These are phyloP conservation scores for Infundibulicybe gibba DNA, from an alignment of 768 basidiomycete species.

Conservation along the genomic window DNA sequence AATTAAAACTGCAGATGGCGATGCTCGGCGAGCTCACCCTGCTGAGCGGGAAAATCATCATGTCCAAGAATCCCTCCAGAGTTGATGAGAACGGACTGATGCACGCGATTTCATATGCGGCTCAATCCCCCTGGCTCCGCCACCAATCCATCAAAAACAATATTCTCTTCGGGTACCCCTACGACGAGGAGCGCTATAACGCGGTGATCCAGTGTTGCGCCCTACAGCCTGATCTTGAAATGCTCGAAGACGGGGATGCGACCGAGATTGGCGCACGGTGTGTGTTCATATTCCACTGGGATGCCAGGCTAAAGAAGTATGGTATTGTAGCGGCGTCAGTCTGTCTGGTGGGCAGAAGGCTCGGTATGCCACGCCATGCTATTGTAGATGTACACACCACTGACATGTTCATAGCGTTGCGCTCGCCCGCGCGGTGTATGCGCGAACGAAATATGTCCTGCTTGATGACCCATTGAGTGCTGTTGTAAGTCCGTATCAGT, in stretches of 20 bases:
- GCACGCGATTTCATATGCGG: slow-evolving; percentile 67
- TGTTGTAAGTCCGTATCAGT: slow-evolving; percentile 46
- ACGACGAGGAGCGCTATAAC: slow-evolving; percentile 70
- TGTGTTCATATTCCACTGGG: slow-evolving; percentile 9
- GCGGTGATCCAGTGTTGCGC: slow-evolving; percentile 84
- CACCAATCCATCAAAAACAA: slow-evolving; percentile 78
- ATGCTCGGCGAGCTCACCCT: slow-evolving; percentile 71
- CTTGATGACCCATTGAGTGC: slow-evolving; percentile 82
- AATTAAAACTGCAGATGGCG: slow-evolving; percentile 48
- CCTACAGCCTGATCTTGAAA: slow-evolving; percentile 72
- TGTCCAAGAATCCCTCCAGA: slow-evolving; percentile 60
- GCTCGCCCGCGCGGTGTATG: slow-evolving; percentile 80
- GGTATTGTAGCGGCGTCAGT: slow-evolving; percentile 54
- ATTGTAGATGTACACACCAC: neutral
- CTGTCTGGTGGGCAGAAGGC: slow-evolving; percentile 84
- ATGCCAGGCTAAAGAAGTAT: neutral
- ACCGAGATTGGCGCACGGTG: slow-evolving; percentile 80
- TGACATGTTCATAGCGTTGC: slow-evolving; percentile 51
- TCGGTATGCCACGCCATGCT: slow-evolving; percentile 35
- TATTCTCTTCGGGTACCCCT: slow-evolving; percentile 74
- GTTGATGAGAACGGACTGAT: slow-evolving; percentile 60
- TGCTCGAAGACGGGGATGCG: slow-evolving; percentile 82
- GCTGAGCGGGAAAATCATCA: slow-evolving; percentile 46
- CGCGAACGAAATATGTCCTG: slow-evolving; percentile 63
- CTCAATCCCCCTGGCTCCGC: slow-evolving; percentile 71